Evolutionary conservation across 2,329 filamentous ascomycete genomes (phyloP), one percentile per base, ranked within the genome.

Genomic region (Mollisiaceae sp.): DNA sequence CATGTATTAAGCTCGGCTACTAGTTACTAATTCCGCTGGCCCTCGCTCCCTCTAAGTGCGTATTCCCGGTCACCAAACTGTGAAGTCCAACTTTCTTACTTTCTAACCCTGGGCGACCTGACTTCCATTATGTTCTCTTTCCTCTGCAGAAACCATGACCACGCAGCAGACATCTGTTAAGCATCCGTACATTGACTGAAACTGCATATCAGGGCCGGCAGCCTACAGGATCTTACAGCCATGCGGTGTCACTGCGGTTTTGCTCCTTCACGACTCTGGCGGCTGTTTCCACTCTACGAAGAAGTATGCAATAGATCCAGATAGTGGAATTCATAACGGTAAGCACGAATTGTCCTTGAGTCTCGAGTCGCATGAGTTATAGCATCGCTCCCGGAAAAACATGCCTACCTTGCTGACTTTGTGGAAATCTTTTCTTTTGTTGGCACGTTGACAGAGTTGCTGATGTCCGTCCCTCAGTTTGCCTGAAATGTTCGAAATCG

Each of bases 401-500:
- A 54, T 36, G 38, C 52, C 20, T 52, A 47, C 22, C 39, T 61
- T 57, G 50, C 39, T 24, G 32, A 18, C 4, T 15, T 27, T 14
- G 24, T 8, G 27, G 24, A 54, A 54, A 54, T 1, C 8, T 18
- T 54, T 24, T 54, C 61, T 50, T 15, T 36, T 47, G 12, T 18
- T 12, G 3, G 27, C 14, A 18, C 18, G 15, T 47, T 27, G 50
- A 54, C 41, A 65, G 43, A 57, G 45, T 55, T 55, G 45, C 66
- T 69, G 47, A 71, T 62, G 22, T 62, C 32, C 62, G 24, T 38
- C n/a, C 36, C 47, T 59, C 65, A 74, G 70, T 60, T 55, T 66
- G 43, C 61, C 59, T 56, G 59, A 63, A 54, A 86, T 86, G 79
- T 86, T 89, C 73, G 76, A 83, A 67, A 86, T 89, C 75, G 84